A percentile compares a stretch with the other conserved stretches of the same genome.
Conservation (phyloP, 1,284 basidiomycete species). For the Naganishia sp. region DNA sequence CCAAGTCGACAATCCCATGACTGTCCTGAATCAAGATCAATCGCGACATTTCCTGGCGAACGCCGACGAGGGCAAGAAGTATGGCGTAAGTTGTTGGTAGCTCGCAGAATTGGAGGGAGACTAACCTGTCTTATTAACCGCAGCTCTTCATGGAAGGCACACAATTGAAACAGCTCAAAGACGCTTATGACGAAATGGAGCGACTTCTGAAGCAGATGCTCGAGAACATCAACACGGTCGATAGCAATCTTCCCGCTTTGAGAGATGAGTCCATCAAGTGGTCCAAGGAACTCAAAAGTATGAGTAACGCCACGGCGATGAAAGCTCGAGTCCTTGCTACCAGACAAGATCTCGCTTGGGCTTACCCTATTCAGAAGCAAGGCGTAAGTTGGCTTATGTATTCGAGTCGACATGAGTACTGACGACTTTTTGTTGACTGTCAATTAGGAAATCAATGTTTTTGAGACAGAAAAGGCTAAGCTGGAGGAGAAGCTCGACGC, state of each 20-base stretch:
- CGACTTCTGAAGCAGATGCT: constrained; percentile 40
- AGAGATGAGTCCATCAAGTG: constrained; percentile 37
- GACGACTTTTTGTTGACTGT: neutral
- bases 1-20: constrained; percentile 90
- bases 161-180: constrained; percentile 80
- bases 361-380: constrained; percentile 75
- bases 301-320: constrained; percentile 27
- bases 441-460: constrained; percentile 20
- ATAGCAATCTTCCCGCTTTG: constrained; percentile 35
- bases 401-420: no score
- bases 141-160: constrained; percentile 95
- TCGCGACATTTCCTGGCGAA: constrained; percentile 83
- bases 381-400: constrained; percentile 54
- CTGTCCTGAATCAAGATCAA: constrained; percentile 85
- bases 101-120: neutral
- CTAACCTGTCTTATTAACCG: constrained; percentile 9
- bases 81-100: constrained; percentile 63
- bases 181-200: constrained; percentile 78
- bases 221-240: constrained; percentile 37
- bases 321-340: constrained; percentile 18
- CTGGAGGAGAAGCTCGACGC: constrained; percentile 15
- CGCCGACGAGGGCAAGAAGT: constrained; percentile 82
- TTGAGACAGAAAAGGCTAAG: constrained; percentile 23
- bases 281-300: constrained; percentile 20
- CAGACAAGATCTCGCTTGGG: constrained; percentile 82